phyloP scores from a whole-genome alignment of 495 filamentous ascomycete species.

The Gamarada debralockiae region DNA sequence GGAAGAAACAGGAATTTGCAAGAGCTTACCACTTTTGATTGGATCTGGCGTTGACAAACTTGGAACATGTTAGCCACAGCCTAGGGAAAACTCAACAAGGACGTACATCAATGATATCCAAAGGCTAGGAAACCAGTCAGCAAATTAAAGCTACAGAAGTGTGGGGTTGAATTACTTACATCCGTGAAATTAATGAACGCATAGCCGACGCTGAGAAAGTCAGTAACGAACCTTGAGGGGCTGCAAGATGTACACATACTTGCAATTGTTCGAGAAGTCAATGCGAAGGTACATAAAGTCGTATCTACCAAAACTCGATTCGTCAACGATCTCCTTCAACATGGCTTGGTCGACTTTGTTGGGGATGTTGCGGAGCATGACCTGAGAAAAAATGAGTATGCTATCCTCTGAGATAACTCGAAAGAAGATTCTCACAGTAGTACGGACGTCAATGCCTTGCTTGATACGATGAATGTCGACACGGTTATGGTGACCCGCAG shows the following conservation, averaged over 20 bases:
- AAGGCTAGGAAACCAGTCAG: constrained; percentile 53
- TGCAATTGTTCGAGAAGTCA: constrained; percentile 86
- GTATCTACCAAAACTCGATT: constrained; percentile 73
- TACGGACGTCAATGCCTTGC: constrained; percentile 65
- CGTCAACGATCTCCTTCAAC: constrained; percentile 75
- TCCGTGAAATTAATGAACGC: constrained; percentile 95
- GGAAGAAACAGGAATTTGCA: not conserved
- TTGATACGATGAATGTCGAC: constrained; percentile 64
- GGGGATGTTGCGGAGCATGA: constrained; percentile 96
- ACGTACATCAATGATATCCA: constrained; percentile 69
- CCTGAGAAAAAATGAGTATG: constrained; percentile 39
- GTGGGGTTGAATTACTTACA: constrained; percentile 44
- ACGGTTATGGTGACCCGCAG: constrained; percentile 54
- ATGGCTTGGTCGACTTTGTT: constrained; percentile 82
- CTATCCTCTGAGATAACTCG: not conserved
- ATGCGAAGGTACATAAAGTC: constrained; percentile 97
- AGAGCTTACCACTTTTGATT: constrained; percentile 62
- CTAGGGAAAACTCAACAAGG: constrained; percentile 10
- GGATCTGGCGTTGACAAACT: constrained; percentile 72
- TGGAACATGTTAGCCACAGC: constrained; percentile 27
- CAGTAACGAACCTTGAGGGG: not conserved
- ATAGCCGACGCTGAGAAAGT: constrained; percentile 77
- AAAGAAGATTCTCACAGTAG: constrained; percentile 53
- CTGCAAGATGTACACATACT: constrained; percentile 49
- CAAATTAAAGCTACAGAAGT: too few relatives aligned